Evolutionary conservation across 208 protist genomes (phyloP).

Genomic region (Blastocrithidia nonstop): DNA sequence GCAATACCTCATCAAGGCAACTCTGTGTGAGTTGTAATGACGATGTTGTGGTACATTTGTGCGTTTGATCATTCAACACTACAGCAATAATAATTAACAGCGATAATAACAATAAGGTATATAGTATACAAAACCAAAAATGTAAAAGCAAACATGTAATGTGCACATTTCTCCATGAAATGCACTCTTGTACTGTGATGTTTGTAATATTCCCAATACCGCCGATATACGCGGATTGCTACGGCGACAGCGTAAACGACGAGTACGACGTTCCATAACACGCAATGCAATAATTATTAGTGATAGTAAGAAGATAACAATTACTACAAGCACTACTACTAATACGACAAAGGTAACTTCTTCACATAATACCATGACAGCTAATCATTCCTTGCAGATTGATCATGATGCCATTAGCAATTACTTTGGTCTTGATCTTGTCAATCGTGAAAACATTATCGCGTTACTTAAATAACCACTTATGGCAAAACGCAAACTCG

Average conservation of each 20-base stretch:
- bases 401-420: too few relatives aligned
- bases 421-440: too few relatives aligned
- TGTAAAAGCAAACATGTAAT: conserved; percentile 2
- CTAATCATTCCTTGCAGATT: too few relatives aligned
- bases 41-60: conserved; percentile 21
- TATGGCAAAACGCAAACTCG: conserved; percentile 17
- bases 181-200: conserved; percentile 18
- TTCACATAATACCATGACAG: too few relatives aligned
- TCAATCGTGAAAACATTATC: conserved; percentile 9
- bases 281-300: too few relatives aligned
- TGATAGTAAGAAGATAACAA: conserved; percentile 4
- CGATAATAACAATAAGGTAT: background rate
- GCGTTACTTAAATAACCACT: conserved; percentile 6
- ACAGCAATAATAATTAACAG: background rate
- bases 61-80: conserved; percentile 10
- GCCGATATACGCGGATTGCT: conserved; percentile 18
- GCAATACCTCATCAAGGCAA: conserved; percentile 37
- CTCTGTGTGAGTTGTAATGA: conserved; percentile 47
- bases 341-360: background rate
- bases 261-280: too few relatives aligned
- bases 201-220: conserved; percentile 33
- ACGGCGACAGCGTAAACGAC: too few relatives aligned
- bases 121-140: background rate
- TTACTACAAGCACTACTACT: background rate
- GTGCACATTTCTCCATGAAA: too few relatives aligned